Percentiles rank a stretch among this genome's conserved stretches.
These are phyloP conservation scores for Kwoniella botswanensis DNA, from an alignment of 768 basidiomycete genomes.

Conservation along the genomic window DNA sequence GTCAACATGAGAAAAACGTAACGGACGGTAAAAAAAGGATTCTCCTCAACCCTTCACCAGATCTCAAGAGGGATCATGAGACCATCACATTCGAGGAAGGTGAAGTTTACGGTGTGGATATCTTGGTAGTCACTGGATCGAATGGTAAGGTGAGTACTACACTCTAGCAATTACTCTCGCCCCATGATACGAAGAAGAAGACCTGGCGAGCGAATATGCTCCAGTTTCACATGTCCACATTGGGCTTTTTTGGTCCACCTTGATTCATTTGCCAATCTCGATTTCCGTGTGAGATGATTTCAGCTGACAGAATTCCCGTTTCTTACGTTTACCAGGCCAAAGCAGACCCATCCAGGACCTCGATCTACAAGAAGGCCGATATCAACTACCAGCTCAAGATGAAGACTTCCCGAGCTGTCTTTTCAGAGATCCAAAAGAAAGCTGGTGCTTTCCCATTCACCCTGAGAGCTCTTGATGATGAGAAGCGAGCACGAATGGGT, in stretches of 20 bases:
- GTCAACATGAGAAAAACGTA: constrained; percentile 90
- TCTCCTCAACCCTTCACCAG: constrained; percentile 84
- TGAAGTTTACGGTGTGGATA: constrained; percentile 93
- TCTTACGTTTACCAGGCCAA: constrained; percentile 70
- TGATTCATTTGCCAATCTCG: background rate
- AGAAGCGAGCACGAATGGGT: constrained; percentile 93
- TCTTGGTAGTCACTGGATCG: constrained; percentile 73
- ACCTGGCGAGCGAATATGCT: too few relatives aligned
- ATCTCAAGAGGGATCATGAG: constrained; percentile 84
- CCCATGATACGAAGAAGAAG: too few relatives aligned
- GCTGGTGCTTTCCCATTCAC: constrained; percentile 98
- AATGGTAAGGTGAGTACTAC: constrained; percentile 69
- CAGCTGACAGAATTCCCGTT: background rate
- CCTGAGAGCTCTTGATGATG: constrained; percentile 88
- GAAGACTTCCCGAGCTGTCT: constrained; percentile 95
- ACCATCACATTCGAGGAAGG: constrained; percentile 83
- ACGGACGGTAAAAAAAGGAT: constrained; percentile 97
- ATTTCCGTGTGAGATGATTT: constrained; percentile 1
- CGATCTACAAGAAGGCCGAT: constrained; percentile 85
- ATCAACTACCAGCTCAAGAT: constrained; percentile 93
- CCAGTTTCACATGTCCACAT: too few relatives aligned
- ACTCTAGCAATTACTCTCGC: too few relatives aligned
- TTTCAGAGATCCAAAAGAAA: constrained; percentile 96
- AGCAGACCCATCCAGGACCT: constrained; percentile 83
- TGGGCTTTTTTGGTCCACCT: background rate